phyloP scores from a whole-genome alignment of 768 basidiomycete genomes.

The Russula ochroleuca region DNA sequence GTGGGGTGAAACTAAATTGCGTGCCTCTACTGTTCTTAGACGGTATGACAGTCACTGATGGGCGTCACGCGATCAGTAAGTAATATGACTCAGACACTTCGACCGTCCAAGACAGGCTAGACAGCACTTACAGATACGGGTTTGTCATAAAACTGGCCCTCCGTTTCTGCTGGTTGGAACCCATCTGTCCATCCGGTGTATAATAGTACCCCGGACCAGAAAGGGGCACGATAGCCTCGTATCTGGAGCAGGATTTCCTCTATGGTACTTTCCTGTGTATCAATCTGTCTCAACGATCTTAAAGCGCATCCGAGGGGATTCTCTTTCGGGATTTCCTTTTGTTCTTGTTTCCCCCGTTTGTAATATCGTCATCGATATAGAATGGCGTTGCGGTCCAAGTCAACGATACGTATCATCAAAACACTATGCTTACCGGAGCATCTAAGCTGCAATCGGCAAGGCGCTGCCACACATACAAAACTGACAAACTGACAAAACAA shows the following conservation, averaged over 20 bases:
- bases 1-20: neutral
- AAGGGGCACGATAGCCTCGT: neutral
- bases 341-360: neutral
- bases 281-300: neutral
- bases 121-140: neutral
- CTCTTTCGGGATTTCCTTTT: neutral
- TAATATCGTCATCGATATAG: neutral
- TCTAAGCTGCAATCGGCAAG: neutral
- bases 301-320: neutral
- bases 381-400: neutral
- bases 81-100: neutral
- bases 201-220: neutral
- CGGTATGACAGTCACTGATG: neutral
- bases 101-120: neutral
- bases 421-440: neutral
- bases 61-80: neutral
- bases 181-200: neutral
- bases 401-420: neutral
- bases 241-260: neutral
- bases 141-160: neutral
- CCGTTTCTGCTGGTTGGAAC: neutral
- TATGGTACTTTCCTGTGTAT: neutral
- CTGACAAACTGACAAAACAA: neutral
- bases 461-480: neutral
- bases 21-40: neutral